These are phyloP conservation scores for Alternaria incomplexa DNA, from an alignment of 2,329 filamentous ascomycete species.

Conservation along the genomic window DNA sequence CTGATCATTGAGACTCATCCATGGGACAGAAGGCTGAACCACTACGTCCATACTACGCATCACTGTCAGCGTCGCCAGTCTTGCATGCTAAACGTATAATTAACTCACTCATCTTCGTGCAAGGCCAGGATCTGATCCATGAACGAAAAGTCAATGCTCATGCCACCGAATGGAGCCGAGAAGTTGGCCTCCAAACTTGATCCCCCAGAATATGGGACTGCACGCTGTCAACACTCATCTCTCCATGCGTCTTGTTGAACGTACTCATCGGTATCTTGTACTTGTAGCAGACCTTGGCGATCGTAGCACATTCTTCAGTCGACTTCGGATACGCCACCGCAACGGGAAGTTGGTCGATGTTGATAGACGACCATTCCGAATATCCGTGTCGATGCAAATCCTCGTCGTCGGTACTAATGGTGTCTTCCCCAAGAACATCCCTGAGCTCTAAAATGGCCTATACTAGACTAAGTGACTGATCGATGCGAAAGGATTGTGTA, in stretches of 20 bases:
- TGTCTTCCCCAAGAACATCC: constrained; percentile 60
- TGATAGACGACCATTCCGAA: constrained; percentile 74
- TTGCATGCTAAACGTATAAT: not conserved
- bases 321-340: constrained; percentile 69
- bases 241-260: not conserved
- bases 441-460: constrained; percentile 65
- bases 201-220: constrained; percentile 82
- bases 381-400: constrained; percentile 69
- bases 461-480: constrained; percentile 5
- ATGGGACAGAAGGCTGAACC: constrained; percentile 89
- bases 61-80: constrained; percentile 23
- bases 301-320: constrained; percentile 68
- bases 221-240: not conserved
- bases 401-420: constrained; percentile 68
- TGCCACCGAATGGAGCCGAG: constrained; percentile 81
- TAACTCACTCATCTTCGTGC: constrained; percentile 72
- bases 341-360: constrained; percentile 67
- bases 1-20: constrained; percentile 84
- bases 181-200: constrained; percentile 90
- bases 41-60: constrained; percentile 76
- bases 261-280: constrained; percentile 75
- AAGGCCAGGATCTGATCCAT: constrained; percentile 85
- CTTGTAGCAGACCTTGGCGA: constrained; percentile 76
- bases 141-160: constrained; percentile 86
- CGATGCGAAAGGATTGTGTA: not conserved